phyloP scores from a whole-genome alignment of 169 alveolate species.

The Eimeria praecox region DNA sequence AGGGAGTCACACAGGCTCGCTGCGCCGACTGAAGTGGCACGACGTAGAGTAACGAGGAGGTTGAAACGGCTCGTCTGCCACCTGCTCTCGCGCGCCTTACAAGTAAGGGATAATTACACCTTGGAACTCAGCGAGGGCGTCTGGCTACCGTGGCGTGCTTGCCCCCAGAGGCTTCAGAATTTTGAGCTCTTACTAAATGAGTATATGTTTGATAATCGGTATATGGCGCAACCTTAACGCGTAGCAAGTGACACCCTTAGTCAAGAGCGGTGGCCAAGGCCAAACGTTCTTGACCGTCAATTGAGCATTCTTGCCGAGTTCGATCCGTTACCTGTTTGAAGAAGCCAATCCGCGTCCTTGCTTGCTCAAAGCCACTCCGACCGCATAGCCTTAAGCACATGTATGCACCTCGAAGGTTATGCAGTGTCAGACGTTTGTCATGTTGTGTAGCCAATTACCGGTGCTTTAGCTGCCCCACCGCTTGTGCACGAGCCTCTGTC shows the following conservation, averaged over 20 bases:
- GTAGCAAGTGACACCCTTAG: not conserved
- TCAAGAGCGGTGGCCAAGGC: constrained; percentile 2
- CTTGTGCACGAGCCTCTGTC: not conserved
- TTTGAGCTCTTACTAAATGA: not conserved
- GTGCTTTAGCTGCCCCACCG: constrained; percentile 4
- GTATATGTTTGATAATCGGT: not conserved
- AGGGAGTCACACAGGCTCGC: not conserved
- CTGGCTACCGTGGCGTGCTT: not conserved
- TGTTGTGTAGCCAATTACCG: not conserved
- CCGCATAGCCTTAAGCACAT: not conserved
- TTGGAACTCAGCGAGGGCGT: not conserved
- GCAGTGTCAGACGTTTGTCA: not conserved
- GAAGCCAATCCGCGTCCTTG: not conserved
- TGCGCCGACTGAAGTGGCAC: not conserved
- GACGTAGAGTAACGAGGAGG: not conserved
- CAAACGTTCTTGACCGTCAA: not conserved
- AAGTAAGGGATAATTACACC: not conserved
- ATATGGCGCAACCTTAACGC: not conserved
- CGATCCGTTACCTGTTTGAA: not conserved
- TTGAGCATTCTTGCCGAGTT: not conserved
- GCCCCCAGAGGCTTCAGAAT: not conserved
- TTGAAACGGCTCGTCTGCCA: not conserved
- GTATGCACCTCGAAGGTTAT: not conserved
- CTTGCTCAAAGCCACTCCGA: not conserved
- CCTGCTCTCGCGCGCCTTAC: not conserved